A percentile compares a stretch with the other conserved stretches of the same genome.
phyloP scores from a whole-genome alignment of 2,329 filamentous ascomycete species.

The Aspergillus nomiae region DNA sequence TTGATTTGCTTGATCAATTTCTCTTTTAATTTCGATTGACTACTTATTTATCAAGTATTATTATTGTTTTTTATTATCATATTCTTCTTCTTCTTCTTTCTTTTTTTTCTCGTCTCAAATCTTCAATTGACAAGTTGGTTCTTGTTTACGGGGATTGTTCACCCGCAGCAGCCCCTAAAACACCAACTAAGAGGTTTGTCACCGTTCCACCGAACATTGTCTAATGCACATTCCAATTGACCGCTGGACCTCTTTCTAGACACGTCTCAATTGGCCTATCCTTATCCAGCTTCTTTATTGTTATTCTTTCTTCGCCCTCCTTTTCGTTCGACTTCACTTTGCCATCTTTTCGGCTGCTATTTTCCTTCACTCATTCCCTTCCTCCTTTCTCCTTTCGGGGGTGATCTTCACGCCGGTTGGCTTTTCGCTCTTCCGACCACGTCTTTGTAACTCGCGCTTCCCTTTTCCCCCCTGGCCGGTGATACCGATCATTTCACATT shows the following conservation, averaged over 20 bases:
- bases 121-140: constrained; percentile 1
- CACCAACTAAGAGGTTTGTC: constrained; percentile 20
- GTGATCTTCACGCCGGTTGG: constrained; percentile 18
- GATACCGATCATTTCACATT: constrained; percentile 18
- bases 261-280: constrained; percentile 30
- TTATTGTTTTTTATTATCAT: background rate
- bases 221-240: constrained; percentile 40
- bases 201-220: constrained; percentile 25
- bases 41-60: background rate
- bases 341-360: constrained; percentile 11
- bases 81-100: background rate
- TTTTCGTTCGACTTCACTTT: constrained; percentile 17
- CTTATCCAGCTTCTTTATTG: constrained; percentile 21
- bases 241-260: constrained; percentile 25
- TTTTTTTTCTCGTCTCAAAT: no score
- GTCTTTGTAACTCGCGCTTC: constrained; percentile 32
- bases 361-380: background rate
- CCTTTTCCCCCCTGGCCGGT: constrained; percentile 17
- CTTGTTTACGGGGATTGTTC: constrained; percentile 3
- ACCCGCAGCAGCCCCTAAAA: constrained; percentile 17
- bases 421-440: constrained; percentile 22
- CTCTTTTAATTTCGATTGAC: background rate
- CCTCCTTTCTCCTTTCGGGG: constrained; percentile 21
- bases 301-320: constrained; percentile 20
- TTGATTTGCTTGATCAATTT: background rate